Base-by-base conservation (phyloP, 805 yeast species). In the Candida insectalens region DNA sequence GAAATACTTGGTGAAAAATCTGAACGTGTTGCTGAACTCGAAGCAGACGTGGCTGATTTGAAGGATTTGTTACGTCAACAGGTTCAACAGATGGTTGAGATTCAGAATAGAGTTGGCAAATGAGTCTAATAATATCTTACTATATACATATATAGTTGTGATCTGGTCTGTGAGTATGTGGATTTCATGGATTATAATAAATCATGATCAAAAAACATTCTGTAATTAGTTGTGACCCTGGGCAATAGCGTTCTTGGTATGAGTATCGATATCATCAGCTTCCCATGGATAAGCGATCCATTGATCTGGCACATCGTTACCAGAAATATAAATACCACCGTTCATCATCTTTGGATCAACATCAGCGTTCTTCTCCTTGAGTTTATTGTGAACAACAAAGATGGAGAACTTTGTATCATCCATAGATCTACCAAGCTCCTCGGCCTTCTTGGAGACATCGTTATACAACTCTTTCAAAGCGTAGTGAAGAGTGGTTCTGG, bases 221-320 rank as follows among this genome's bases (percentile, higher is more conserved):
- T 25, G 7, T 25, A 10, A 12, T 37, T 34, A 53, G 46, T 64
- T 65, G 53, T 78, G 72, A 22, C 87, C 88, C 59, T 83, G 94
- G 34, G 59, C 63, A 34, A 62, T 60, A 19, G 94, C 89, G 25
- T 52, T 49, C 43, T 63, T 63, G 17, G 92, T 78, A 53, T 83
- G 95, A 41, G 65, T 66, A 49, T 82, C 94, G 45, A 83, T 84
- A 56, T 83, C 92, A 19, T 57, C 60, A 14, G 92, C 80, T 53
- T 84, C 95, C 94, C 94, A 83, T 27, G 95, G 95, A 57, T 84
- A 83, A 27, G 89, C 87, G 46, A 83, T 74, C 95, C 95, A 83
- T 48, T 62, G 63, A 51, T 83, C 94, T 18, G 75, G 76, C 26
- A 81, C 80, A 27, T 82, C 77, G 45, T 71, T 65, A 27, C 89